Base-by-base conservation (phyloP, 148 eudicot species). In the Rhododendron simsii region DNA sequence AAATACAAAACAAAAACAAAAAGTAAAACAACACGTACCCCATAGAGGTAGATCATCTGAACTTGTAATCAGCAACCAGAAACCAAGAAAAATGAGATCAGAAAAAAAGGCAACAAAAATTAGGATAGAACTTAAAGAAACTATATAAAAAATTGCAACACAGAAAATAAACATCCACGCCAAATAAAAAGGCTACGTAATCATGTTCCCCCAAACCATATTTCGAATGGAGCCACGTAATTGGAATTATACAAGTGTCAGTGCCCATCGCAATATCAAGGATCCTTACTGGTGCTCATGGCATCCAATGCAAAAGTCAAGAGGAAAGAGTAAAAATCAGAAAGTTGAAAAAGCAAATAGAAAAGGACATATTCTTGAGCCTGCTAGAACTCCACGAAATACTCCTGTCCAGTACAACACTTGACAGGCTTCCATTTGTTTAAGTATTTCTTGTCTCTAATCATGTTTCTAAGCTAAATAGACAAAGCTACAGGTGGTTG, bases 31-130 rank as follows among this genome's bases (percentile, higher is more conserved):
- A 57, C 44, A 73, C 98, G 53, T 95, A 95, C 98, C 98, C 98
- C 96, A 95, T 51, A 94, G 78, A 35, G 98, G 98, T 79, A 95
- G 88, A 87, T 95, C 98, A 81, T 95, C 96, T 95, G 95, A 84
- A 80, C 80, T 65, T 86, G 86, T 53, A 88, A 91, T 28, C 86
- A 80, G 86, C 90, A 85, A 35, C 53, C 89, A 81, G 71, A 69
- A 41, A 88, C 85, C 61, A 90, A 82, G 39, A 23, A 76, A 80
- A 85, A 83, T 30, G 16, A 87, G 55, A 48, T 84, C 69, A 87
- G 71, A 81, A 44, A 77, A 41, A 30, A 85, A 39, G 33, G 87
- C 84, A 63, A 51, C 81, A 82, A 76, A 47, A 28, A n/a, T 39
- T 48, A 30, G 73, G 20, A 47, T 78, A 76, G 12, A 23, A 48